These are phyloP conservation scores for Erysiphe neolycopersici DNA, from an alignment of 2,329 filamentous ascomycete species.

Conservation along the genomic window DNA sequence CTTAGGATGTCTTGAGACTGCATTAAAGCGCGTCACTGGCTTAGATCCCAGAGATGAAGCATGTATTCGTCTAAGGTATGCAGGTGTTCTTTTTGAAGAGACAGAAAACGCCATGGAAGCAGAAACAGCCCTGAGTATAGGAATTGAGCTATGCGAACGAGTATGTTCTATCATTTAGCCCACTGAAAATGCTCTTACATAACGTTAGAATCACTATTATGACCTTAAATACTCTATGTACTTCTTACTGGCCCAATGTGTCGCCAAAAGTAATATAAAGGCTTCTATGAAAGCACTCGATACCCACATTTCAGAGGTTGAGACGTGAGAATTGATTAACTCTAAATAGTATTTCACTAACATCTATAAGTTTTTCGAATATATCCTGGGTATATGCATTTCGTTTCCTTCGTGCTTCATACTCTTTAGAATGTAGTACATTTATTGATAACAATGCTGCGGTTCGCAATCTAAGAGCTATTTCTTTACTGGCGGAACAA, in stretches of 20 bases:
- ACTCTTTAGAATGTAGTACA: slow-evolving; percentile 34
- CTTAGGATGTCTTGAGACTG: slow-evolving; percentile 43
- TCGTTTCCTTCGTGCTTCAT: slow-evolving; percentile 42
- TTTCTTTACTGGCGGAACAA: slow-evolving; percentile 29
- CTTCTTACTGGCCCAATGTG: slow-evolving; percentile 41
- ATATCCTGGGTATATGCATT: slow-evolving; percentile 53
- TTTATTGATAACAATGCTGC: slow-evolving; percentile 33
- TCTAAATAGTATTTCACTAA: slow-evolving; percentile 1
- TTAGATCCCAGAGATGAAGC: slow-evolving; percentile 41
- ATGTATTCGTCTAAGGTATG: slow-evolving; percentile 41
- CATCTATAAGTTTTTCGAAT: slow-evolving; percentile 25
- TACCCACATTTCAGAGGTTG: slow-evolving; percentile 37
- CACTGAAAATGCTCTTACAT: slow-evolving; percentile 3
- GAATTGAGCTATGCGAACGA: slow-evolving; percentile 41
- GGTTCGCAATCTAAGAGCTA: slow-evolving; percentile 40
- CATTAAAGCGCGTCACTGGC: slow-evolving; percentile 28
- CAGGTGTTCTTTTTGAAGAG: slow-evolving; percentile 41
- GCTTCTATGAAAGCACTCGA: slow-evolving; percentile 49
- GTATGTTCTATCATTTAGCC: slow-evolving; percentile 16
- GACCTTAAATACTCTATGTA: slow-evolving; percentile 59
- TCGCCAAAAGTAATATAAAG: slow-evolving; percentile 44
- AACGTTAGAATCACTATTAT: slow-evolving; percentile 22
- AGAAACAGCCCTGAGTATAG: slow-evolving; percentile 45
- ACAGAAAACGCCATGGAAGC: slow-evolving; percentile 51
- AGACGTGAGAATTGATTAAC: slow-evolving; percentile 22